Percentiles rank a stretch among this genome's conserved stretches.
phyloP scores from a whole-genome alignment of 306 rosid genomes.

The Quercus dentata region DNA sequence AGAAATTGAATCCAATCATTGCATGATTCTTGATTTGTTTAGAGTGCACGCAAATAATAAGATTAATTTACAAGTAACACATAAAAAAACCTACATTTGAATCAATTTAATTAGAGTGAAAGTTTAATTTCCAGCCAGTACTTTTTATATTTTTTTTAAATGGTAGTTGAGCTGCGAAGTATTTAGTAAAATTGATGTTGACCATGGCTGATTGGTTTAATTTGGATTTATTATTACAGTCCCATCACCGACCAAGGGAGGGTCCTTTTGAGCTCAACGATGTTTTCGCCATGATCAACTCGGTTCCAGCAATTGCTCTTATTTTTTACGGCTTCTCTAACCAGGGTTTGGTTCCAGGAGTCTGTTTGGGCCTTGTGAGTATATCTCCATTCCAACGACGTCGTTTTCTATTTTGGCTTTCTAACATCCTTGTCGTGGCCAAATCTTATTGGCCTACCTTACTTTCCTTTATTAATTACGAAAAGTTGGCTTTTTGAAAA shows the following conservation, averaged over 20 bases:
- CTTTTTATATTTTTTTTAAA: neutral
- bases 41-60: too few relatives aligned
- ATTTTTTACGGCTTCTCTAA: conserved; percentile 79
- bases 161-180: neutral
- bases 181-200: neutral
- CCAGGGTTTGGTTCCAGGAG: conserved; percentile 85
- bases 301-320: conserved; percentile 88
- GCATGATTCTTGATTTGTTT: too few relatives aligned
- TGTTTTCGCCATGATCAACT: conserved; percentile 83
- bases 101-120: too few relatives aligned
- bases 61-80: too few relatives aligned
- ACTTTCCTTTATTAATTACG: neutral
- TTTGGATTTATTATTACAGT: conserved; percentile 43
- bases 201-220: neutral
- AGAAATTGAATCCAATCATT: too few relatives aligned
- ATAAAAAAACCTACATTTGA: too few relatives aligned
- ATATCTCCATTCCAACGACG: neutral
- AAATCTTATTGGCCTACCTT: neutral
- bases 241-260: conserved; percentile 91
- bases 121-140: neutral
- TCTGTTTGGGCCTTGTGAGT: conserved; percentile 89
- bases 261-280: conserved; percentile 96
- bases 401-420: neutral
- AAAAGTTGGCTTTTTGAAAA: neutral
- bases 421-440: neutral